These are phyloP conservation scores for Besnoitia besnoiti DNA, from an alignment of 169 alveolate genomes.

Conservation along the genomic window DNA sequence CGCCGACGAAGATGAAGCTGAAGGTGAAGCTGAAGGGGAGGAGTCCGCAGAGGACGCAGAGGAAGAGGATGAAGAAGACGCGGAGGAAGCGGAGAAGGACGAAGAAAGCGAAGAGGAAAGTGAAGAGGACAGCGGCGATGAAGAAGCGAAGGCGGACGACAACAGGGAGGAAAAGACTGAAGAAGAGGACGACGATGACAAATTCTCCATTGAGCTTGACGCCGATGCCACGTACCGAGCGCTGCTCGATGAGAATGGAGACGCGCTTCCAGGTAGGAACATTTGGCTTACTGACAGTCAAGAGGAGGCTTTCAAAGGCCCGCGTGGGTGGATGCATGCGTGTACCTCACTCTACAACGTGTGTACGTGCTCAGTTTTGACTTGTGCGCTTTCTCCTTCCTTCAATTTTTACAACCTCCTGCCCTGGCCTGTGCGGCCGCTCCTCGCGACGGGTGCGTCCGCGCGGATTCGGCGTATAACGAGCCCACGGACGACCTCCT, in stretches of 20 bases:
- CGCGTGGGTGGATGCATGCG: too few species aligned
- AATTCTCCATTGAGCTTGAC: slow-evolving; percentile 16
- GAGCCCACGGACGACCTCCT: too few species aligned
- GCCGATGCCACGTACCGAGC: slow-evolving; percentile 33
- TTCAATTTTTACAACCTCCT: too few species aligned
- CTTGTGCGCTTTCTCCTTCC: not conserved
- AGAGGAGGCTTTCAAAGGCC: too few species aligned
- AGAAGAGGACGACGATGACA: not conserved
- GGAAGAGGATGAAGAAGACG: not conserved
- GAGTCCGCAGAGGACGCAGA: not conserved
- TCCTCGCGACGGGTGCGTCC: too few species aligned
- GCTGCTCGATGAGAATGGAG: slow-evolving; percentile 29
- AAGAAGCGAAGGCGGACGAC: not conserved
- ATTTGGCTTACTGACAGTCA: too few species aligned
- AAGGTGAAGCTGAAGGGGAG: not conserved
- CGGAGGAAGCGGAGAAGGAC: not conserved
- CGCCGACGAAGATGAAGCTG: not conserved
- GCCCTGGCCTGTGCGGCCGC: too few species aligned
- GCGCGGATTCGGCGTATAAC: too few species aligned
- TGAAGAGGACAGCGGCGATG: not conserved
- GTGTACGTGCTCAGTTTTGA: too few species aligned
- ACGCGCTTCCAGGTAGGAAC: slow-evolving; percentile 2
- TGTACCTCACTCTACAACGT: too few species aligned
- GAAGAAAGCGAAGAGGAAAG: not conserved
- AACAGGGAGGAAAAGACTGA: not conserved